Evolutionary conservation across 2,329 filamentous ascomycete species (phyloP), one percentile per base, ranked within the genome.

Genomic region (Paecilomyces fulvus): DNA sequence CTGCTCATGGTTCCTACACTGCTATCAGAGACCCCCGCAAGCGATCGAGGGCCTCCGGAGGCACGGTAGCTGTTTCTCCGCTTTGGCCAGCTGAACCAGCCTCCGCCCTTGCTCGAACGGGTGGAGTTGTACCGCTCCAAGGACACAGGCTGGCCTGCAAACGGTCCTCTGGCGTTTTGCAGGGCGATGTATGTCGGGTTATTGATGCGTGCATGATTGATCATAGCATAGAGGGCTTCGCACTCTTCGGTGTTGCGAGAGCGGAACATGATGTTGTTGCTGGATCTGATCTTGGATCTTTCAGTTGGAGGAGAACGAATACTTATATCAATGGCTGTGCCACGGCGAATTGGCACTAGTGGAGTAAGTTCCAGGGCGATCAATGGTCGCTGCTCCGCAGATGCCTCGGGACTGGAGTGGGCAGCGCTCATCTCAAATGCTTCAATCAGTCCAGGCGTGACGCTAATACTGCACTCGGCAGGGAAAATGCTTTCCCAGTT

Each of bases 301-400:
- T 80, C 70, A 6, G 88, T 88, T 25, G 92, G 88, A 1, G 90
- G 90, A 6, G 92, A 96, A 52, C 91, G 88, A 61, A 99, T 90
- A 62, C 95, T 94, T 55, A 99, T 89, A 70, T 99, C 94, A 30
- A 99, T 83, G 3, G 89, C 89, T 21, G 91, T 99, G 65, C 92
- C 94, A 66, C 92, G 88, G 60, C 92, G 85, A 59, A 97, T 85
- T 63, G 92, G 88, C 7, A 97, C 92, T 37, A 96, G 79, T 0
- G 94, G 94, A 0, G 92, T 97, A 48, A 99, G 83, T 67, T 96
- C 90, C 31, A 96, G 82, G 5, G 87, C 88, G 58, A 86, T 73
- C 30, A 86, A 73, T 30, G 83, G 84, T 56, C 77, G 75, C 37
- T 53, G 58, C 37, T 43, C 14, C 8, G 61, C 63, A 28, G 62